Conservation (phyloP, 2,329 filamentous ascomycete genomes). For the Colletotrichum sidae region DNA sequence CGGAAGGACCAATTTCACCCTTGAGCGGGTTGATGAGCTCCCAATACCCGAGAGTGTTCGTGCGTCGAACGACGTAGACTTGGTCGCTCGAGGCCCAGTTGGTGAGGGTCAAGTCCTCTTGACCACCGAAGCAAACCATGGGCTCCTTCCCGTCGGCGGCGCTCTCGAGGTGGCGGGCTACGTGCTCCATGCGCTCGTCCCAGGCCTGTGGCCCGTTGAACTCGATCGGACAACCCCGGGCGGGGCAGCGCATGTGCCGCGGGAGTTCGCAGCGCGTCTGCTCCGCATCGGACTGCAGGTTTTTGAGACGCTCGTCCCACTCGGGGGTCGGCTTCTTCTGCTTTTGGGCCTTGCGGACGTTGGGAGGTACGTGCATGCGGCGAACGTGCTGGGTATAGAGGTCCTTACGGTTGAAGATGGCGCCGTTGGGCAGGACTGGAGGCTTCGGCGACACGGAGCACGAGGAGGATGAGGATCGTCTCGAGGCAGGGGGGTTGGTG, state of each 20-base stretch:
- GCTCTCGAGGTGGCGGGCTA: conserved; percentile 81
- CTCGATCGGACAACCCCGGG: conserved; percentile 64
- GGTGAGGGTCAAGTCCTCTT: conserved; percentile 51
- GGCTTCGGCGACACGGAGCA: conserved; percentile 16
- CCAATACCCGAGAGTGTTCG: conserved; percentile 44
- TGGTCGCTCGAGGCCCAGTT: conserved; percentile 52
- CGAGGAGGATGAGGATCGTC: conserved; percentile 24
- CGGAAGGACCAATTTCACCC: conserved; percentile 31
- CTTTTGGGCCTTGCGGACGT: conserved; percentile 52
- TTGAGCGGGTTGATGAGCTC: conserved; percentile 47
- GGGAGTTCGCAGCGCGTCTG: conserved; percentile 73
- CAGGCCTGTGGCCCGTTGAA: conserved; percentile 76
- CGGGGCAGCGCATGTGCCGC: conserved; percentile 69
- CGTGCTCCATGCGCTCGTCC: conserved; percentile 89
- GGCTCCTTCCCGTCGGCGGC: conserved; percentile 48
- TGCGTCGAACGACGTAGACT: conserved; percentile 51
- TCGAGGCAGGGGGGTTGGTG: conserved; percentile 39
- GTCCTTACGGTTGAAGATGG: conserved; percentile 88
- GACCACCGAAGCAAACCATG: conserved; percentile 52
- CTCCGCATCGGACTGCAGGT: conserved; percentile 69
- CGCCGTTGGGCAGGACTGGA: conserved; percentile 62
- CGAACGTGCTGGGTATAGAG: conserved; percentile 89
- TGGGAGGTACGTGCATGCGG: conserved; percentile 79
- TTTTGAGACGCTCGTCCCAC: conserved; percentile 66
- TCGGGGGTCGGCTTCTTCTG: conserved; percentile 49